Conservation (phyloP, 2,329 filamentous ascomycete genomes). For the Neofusicoccum umdonicola region DNA sequence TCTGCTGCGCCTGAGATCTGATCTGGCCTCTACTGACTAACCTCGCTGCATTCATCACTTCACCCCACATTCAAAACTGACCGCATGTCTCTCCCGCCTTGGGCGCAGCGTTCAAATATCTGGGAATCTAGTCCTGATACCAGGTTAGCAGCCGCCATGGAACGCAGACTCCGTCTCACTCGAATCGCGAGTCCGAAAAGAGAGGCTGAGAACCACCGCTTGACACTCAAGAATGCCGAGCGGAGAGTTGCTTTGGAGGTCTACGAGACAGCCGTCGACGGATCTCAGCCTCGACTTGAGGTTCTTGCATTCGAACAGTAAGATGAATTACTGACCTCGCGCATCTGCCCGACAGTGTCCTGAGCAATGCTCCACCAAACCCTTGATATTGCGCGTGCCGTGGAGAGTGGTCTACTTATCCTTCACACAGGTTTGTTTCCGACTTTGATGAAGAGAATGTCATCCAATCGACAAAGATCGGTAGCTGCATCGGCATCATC, state of each 20-base stretch:
- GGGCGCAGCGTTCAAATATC: background rate
- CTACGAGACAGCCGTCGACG: background rate
- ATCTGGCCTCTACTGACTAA: too few species aligned
- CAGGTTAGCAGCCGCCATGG: background rate
- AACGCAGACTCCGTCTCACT: background rate
- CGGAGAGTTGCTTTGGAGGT: background rate
- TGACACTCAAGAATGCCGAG: background rate
- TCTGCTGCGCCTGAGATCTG: too few species aligned
- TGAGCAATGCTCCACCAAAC: background rate
- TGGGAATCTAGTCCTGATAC: background rate
- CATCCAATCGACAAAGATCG: background rate
- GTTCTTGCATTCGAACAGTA: background rate
- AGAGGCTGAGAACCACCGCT: background rate
- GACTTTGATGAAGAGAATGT: background rate
- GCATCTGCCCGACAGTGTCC: background rate
- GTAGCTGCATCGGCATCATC: background rate
- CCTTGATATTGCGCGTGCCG: background rate
- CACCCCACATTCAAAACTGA: background rate
- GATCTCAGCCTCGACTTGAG: background rate
- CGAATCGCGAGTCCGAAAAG: too few species aligned
- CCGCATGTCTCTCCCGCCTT: background rate
- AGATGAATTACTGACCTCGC: background rate
- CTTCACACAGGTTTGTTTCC: background rate
- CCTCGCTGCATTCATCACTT: background rate
- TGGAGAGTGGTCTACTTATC: background rate